Conservation (phyloP, 164 flowering plant genomes). For the Magnolia kwangsiensis region DNA sequence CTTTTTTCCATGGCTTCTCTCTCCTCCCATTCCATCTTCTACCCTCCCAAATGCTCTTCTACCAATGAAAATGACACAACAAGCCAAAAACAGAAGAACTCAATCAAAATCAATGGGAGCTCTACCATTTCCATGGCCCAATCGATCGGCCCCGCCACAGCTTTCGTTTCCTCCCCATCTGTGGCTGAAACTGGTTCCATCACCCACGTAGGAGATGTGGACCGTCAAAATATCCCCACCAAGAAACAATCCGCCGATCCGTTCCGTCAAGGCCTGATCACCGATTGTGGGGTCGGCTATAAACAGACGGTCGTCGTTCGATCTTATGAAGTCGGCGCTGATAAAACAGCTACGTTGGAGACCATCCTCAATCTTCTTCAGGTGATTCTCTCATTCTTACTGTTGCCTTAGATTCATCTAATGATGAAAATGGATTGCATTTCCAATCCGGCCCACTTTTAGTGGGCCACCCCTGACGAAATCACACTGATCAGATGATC, state of each 20-base stretch:
- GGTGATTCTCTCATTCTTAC: constrained; percentile 23
- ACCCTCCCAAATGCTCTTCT: constrained; percentile 13
- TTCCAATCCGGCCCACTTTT: neutral
- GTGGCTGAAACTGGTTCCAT: constrained; percentile 14
- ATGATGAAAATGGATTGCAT: neutral
- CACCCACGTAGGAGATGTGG: constrained; percentile 6
- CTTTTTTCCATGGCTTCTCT: constrained; percentile 5
- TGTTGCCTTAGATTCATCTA: neutral
- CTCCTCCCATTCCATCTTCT: neutral
- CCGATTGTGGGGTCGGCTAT: constrained; percentile 53
- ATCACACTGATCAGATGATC: neutral
- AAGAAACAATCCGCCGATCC: constrained; percentile 46
- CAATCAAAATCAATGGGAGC: constrained; percentile 29
- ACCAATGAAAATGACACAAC: constrained; percentile 22
- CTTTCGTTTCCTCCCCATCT: constrained; percentile 13
- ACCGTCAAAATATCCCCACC: constrained; percentile 48
- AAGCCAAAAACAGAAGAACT: constrained; percentile 19
- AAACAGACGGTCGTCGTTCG: constrained; percentile 60
- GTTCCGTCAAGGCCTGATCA: constrained; percentile 48
- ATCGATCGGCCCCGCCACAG: constrained; percentile 19
- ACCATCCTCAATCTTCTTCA: constrained; percentile 64
- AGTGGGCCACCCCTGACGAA: neutral
- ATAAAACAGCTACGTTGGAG: constrained; percentile 61
- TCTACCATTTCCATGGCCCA: constrained; percentile 16
- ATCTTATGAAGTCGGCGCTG: constrained; percentile 70